phyloP scores from a whole-genome alignment of 2,329 filamentous ascomycete genomes.

The Ophiocordyceps unilateralis region DNA sequence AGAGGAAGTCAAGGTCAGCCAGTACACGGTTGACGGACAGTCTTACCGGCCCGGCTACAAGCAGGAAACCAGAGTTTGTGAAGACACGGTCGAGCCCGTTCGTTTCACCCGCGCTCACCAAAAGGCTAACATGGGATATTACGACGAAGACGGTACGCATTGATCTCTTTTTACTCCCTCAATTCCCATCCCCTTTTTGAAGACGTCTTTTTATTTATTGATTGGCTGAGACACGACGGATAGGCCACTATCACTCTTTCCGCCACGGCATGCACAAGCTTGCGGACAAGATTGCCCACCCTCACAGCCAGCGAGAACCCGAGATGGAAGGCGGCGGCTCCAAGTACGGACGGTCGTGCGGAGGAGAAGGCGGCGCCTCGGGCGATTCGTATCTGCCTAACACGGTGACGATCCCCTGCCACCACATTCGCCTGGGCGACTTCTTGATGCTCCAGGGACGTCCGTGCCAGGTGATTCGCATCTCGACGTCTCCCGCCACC shows the following conservation, averaged over 20 bases:
- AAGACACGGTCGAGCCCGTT: slow-evolving; percentile 47
- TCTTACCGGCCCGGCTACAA: slow-evolving; percentile 27
- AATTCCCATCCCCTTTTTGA: not conserved
- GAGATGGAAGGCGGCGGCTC: not conserved
- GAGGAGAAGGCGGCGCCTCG: slow-evolving; percentile 7
- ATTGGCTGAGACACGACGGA: not conserved
- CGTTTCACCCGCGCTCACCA: slow-evolving; percentile 21
- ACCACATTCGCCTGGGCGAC: slow-evolving; percentile 98
- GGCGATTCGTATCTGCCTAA: slow-evolving; percentile 36
- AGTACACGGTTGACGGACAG: slow-evolving; percentile 42
- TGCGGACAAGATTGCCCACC: slow-evolving; percentile 35
- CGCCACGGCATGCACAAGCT: slow-evolving; percentile 38
- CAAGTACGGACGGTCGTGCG: not conserved
- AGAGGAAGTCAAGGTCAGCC: slow-evolving; percentile 41
- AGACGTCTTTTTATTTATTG: not conserved
- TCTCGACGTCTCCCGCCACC: slow-evolving; percentile 93
- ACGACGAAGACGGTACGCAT: slow-evolving; percentile 41
- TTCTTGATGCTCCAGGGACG: slow-evolving; percentile 97
- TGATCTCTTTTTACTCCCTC: not conserved
- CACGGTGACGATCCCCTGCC: slow-evolving; percentile 95
- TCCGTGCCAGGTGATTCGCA: slow-evolving; percentile 98
- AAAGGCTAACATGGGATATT: slow-evolving; percentile 46
- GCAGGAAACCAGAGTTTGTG: slow-evolving; percentile 41
- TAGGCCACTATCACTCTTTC: slow-evolving; percentile 43
- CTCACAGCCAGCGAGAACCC: slow-evolving; percentile 29